These are phyloP conservation scores for Sphaerostilbella broomeana DNA, from an alignment of 2,329 filamentous ascomycete genomes.

Conservation along the genomic window DNA sequence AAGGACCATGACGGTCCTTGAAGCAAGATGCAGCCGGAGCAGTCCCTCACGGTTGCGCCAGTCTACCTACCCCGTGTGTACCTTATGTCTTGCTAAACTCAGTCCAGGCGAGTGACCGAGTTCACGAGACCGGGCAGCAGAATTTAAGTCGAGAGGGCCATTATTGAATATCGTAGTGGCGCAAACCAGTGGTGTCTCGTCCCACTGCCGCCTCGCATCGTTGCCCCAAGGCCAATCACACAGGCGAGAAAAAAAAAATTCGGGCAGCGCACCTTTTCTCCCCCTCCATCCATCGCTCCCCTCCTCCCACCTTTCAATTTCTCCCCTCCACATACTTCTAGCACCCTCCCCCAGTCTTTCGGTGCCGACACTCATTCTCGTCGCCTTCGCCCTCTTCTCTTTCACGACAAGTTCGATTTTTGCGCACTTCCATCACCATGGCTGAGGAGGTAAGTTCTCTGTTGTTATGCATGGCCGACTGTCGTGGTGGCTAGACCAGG, in stretches of 20 bases:
- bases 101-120: no score
- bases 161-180: background rate
- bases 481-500: constrained; percentile 19
- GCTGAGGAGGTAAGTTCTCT: constrained; percentile 48
- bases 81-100: no score
- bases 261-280: constrained; percentile 14
- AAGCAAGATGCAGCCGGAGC: no score
- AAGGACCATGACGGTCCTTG: no score
- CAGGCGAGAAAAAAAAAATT: constrained; percentile 32
- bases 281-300: constrained; percentile 13
- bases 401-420: constrained; percentile 27
- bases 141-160: no score
- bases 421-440: constrained; percentile 49
- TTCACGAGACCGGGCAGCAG: no score
- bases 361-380: constrained; percentile 14
- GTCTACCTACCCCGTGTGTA: no score
- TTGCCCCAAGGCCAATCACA: constrained; percentile 29
- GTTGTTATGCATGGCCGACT: constrained; percentile 15
- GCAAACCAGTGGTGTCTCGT: constrained; percentile 5
- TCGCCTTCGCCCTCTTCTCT: constrained; percentile 21
- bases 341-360: constrained; percentile 19
- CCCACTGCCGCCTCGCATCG: constrained; percentile 20
- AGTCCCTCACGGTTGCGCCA: no score
- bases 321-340: constrained; percentile 16
- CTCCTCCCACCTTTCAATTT: constrained; percentile 16